Evolutionary conservation across 805 yeast species (phyloP).

Genomic region (Schwanniomyces sp.): DNA sequence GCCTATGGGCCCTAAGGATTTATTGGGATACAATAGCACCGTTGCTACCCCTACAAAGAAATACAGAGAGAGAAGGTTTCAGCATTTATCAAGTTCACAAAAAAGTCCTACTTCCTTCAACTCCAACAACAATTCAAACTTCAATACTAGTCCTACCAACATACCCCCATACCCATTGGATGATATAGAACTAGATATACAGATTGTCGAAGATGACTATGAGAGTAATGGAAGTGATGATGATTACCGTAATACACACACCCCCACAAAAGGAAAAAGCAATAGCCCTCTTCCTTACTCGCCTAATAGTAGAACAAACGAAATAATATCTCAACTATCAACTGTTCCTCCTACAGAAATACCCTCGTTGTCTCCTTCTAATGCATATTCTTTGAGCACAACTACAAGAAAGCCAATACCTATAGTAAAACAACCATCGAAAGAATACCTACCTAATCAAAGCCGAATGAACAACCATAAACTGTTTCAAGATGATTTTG

Average conservation of each 20-base stretch:
- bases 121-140: neutral
- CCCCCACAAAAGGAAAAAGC: neutral
- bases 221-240: neutral
- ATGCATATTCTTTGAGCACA: neutral
- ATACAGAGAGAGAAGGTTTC: slow-evolving; percentile 7
- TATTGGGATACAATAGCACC: slow-evolving; percentile 29
- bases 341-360: slow-evolving; percentile 12
- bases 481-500: neutral
- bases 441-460: neutral
- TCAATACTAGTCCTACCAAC: neutral
- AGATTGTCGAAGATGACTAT: neutral
- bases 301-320: slow-evolving; percentile 3
- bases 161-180: slow-evolving; percentile 5
- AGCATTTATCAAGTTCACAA: slow-evolving; percentile 7
- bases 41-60: slow-evolving; percentile 2
- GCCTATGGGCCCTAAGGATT: slow-evolving; percentile 41
- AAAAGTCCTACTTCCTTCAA: neutral
- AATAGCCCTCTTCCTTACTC: neutral
- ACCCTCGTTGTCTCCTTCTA: slow-evolving; percentile 7
- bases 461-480: neutral
- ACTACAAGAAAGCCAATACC: neutral
- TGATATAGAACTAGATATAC: slow-evolving; percentile 2
- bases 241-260: neutral
- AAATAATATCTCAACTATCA: slow-evolving; percentile 5
- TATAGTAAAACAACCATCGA: neutral